Evolutionary conservation across 768 basidiomycete species (phyloP), one percentile per base, ranked within the genome.

Genomic region (Leccinum incarnatum): DNA sequence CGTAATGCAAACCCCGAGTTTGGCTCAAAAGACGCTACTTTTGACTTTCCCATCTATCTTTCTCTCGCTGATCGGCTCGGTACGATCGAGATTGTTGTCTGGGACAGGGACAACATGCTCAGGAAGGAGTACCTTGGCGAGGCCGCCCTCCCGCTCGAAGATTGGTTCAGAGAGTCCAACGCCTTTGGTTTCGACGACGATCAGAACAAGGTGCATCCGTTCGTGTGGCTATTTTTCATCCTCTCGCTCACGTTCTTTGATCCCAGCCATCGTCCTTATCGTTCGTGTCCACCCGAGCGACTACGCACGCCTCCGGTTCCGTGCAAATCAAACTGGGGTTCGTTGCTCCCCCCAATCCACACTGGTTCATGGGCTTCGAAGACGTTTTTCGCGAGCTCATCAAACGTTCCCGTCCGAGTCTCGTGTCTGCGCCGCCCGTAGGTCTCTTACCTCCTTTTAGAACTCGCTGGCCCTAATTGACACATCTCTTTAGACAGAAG

Each of bases 111-210:
- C 73, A 77, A 91, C 63, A 71, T 94, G 66, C 58, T 76, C 57
- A 83, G 80, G 67, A 97, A 95, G 76, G 96, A 98, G 48, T 99
- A 97, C 71, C 80, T 99, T 15, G 97, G 97, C 15, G 96, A 99
- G 73, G 82, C 84, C 5, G 82, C 87, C 0, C 63, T 98, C 7
- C 82, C 85, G 0, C 69, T 96, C n/a, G 87, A 87, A 19, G 85
- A 91, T 34, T 96, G 93, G 93, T 97, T 95, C 53, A 19, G 63
- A 56, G 57, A 78, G 61, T 42, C 77, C 68, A 57, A 71, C 25
- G 61, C 65, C 0, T 82, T 79, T 59, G 81, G 67, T 11, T 94
- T 83, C 74, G 80, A 83, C 49, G 84, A 89, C 46, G 72, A 78
- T 10, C 77, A 73, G n/a, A 93, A 95, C 67, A 81, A 83, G 74